phyloP scores from a whole-genome alignment of 352 stramenopile species.

The Thraustochytrium sp. region DNA sequence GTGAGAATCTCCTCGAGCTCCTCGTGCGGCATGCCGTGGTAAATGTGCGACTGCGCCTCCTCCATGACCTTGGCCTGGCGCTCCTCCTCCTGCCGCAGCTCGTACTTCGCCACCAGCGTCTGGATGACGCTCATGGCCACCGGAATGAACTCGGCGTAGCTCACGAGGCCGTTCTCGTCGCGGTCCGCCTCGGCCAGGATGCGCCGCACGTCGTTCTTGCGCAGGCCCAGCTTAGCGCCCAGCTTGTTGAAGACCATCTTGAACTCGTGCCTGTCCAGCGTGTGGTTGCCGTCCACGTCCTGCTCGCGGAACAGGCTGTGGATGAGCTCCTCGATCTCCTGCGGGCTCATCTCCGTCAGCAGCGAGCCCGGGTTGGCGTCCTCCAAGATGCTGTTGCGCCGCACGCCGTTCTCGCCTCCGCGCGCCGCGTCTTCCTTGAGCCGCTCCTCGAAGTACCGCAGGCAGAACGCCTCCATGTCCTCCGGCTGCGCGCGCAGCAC shows the following conservation, averaged over 20 bases:
- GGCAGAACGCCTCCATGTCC: conserved; percentile 12
- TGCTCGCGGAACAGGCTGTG: conserved; percentile 25
- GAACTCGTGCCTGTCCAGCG: conserved; percentile 38
- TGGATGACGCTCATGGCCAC: conserved; percentile 40
- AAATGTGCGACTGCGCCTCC: conserved; percentile 39
- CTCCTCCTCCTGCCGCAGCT: conserved; percentile 18
- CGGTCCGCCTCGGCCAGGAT: conserved; percentile 40
- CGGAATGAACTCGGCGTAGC: conserved; percentile 44
- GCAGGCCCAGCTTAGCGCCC: conserved; percentile 17
- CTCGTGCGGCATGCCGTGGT: conserved; percentile 40
- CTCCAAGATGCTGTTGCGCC: conserved; percentile 10
- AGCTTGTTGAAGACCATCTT: conserved; percentile 40
- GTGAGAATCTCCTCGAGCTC: conserved; percentile 43
- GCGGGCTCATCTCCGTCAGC: conserved; percentile 13
- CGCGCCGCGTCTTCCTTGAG: neutral
- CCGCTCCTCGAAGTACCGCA: neutral
- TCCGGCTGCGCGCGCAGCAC: conserved; percentile 64
- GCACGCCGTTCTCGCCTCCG: neutral
- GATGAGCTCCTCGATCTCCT: conserved; percentile 43
- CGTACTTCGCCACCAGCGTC: conserved; percentile 6
- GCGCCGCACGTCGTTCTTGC: conserved; percentile 21
- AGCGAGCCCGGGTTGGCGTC: neutral
- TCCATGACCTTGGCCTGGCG: neutral
- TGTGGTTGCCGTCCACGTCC: conserved; percentile 27
- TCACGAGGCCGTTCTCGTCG: conserved; percentile 25